These are phyloP conservation scores for Wallacemonas sp. DNA, from an alignment of 208 protist species.

Conservation along the genomic window DNA sequence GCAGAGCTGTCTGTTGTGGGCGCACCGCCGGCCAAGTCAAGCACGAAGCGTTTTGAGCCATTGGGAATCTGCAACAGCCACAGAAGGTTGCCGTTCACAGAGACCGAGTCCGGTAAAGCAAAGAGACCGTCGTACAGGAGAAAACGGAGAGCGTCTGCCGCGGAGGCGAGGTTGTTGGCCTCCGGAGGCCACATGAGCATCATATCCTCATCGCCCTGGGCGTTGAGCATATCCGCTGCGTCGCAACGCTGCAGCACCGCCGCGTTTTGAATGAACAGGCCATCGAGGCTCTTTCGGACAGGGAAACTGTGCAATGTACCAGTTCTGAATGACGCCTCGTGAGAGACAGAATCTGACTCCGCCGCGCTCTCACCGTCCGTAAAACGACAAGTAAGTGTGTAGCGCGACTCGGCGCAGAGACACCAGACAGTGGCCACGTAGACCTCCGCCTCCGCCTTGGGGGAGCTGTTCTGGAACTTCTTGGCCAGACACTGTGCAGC, in stretches of 20 bases:
- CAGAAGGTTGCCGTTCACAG: constrained; percentile 7
- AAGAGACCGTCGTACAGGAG: constrained; percentile 74
- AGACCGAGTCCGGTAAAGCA: constrained; percentile 25
- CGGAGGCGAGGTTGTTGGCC: constrained; percentile 4
- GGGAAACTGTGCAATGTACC: not conserved
- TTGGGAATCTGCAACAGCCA: constrained; percentile 47
- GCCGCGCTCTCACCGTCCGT: not conserved
- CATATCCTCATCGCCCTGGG: constrained; percentile 22
- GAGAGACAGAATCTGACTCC: not conserved
- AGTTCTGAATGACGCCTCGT: not conserved
- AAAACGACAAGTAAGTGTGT: constrained; percentile 10
- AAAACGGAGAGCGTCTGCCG: constrained; percentile 11
- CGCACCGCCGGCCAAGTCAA: constrained; percentile 21
- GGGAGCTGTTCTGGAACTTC: not conserved
- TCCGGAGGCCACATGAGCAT: constrained; percentile 28
- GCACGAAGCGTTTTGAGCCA: constrained; percentile 26
- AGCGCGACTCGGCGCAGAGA: constrained; percentile 12
- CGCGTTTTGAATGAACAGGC: constrained; percentile 4
- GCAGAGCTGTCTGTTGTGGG: not conserved
- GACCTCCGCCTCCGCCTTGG: not conserved
- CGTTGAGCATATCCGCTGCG: constrained; percentile 39
- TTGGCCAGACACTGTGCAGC: not conserved
- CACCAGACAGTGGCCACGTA: constrained; percentile 30
- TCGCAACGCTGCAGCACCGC: constrained; percentile 34
- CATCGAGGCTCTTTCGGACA: not conserved